Evolutionary conservation across 768 basidiomycete genomes (phyloP).

Genomic region (Amanita rubescens): DNA sequence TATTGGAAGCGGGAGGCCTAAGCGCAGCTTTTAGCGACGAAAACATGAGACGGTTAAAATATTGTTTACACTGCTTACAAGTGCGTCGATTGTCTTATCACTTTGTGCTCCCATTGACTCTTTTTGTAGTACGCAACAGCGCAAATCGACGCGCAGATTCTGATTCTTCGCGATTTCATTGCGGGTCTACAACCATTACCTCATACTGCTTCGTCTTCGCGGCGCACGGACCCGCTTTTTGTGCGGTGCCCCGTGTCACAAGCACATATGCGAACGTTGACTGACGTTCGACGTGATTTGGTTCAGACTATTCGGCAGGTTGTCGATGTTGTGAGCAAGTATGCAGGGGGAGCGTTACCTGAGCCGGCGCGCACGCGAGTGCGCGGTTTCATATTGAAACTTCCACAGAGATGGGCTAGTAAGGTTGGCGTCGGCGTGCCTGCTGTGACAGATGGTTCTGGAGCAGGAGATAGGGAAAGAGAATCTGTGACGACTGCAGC

Average conservation of each 20-base stretch:
- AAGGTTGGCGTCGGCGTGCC: constrained; percentile 22
- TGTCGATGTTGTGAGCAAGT: constrained; percentile 79
- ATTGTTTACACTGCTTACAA: constrained; percentile 85
- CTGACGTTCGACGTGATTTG: constrained; percentile 69
- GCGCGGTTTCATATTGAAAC: constrained; percentile 64
- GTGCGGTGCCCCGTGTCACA: constrained; percentile 24
- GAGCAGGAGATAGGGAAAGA: constrained; percentile 15
- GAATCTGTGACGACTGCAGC: constrained; percentile 29
- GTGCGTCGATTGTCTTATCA: constrained; percentile 32
- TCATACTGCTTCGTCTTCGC: constrained; percentile 22
- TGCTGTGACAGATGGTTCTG: background rate
- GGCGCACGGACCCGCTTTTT: constrained; percentile 11
- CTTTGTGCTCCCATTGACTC: constrained; percentile 1
- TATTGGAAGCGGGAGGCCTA: constrained; percentile 82
- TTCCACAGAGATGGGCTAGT: constrained; percentile 78
- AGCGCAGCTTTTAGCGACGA: constrained; percentile 88
- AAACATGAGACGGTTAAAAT: constrained; percentile 78
- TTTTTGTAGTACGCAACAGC: constrained; percentile 67
- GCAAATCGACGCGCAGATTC: constrained; percentile 83
- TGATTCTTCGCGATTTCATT: constrained; percentile 78
- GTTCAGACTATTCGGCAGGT: constrained; percentile 88
- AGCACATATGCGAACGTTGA: constrained; percentile 59
- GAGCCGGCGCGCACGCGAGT: constrained; percentile 76
- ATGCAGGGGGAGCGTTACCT: constrained; percentile 80
- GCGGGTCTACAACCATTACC: constrained; percentile 53